Base-by-base conservation (phyloP, 192 early-diverging fungal species). In the Phlyctochytrium planicorne region DNA sequence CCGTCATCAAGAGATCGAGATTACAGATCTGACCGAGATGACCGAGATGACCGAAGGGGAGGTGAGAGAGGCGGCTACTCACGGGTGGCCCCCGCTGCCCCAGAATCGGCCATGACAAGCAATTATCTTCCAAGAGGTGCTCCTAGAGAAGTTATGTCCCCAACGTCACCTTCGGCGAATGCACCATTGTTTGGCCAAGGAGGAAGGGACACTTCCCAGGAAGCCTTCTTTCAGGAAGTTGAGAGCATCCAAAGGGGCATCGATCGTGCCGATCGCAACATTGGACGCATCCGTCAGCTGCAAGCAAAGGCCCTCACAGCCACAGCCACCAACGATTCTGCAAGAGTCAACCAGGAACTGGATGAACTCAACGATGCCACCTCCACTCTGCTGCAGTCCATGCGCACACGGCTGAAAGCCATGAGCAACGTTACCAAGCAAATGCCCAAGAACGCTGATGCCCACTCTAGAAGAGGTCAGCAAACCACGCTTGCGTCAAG, bases 401-500 rank as follows among this genome's bases (percentile, higher is more conserved):
- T 57, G 10, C 55, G 55, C 25, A 6, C 20, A 12, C 10, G 55
- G 20, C 20, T 57, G 16, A 14, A 29, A 27, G 27, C 55, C 6
- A 10, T 57, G 25, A 29, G 20, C 20, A 57, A 57, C 55, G 20
- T 10, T 6, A 57, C 55, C 12, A 57, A 57, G 55, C 16, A 57
- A 29, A 57, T 57, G 55, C 55, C 55, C 14, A 12, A 14, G 25
- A 57, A 65, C 27, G 61, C 73, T 1, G 65, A 73, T 27, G 52
- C 63, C 30, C 69, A 74, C 37, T 57, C 62, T 3, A 65, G 78
- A 30, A 66, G 78, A 57, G 60, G 72, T 24, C 76, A 82, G 60
- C 65, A 80, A 30, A 33, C 52, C n/a, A 77, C 57, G 2, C 50
- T 76, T 24, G 82, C 82, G 2, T 70, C 71, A 50, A 75, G 69